Evolutionary conservation across 2,329 filamentous ascomycete genomes (phyloP), one percentile per base, ranked within the genome.

Genomic region (Apiospora hydei): DNA sequence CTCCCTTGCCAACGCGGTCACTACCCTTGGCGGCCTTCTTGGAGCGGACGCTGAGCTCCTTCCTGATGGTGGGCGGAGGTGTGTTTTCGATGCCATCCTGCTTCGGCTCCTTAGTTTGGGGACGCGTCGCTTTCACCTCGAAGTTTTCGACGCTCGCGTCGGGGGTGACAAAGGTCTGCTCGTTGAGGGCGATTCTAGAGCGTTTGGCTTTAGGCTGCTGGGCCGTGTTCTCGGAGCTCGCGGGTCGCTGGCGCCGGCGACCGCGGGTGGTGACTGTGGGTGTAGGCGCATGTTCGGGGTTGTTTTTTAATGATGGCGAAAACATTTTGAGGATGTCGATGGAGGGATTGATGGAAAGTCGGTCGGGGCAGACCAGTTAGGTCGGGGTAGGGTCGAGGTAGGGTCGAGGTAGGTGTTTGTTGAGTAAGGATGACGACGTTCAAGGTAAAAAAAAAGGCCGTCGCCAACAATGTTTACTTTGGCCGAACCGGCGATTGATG

Each of bases 161-260:
- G 53, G 88, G 86, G 72, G 87, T 88, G 74, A 84, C 79, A 79
- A 88, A 88, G 71, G 88, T 89, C 77, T 89, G 85, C 73, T 91
- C 88, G 70, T 85, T 86, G 75, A 91, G 79, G 43, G 87, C 88
- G 69, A 89, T 82, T 75, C 90, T 86, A 78, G 89, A 88, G 74
- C 90, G 87, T 83, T 92, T 92, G 16, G 89, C 87, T 81, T 91
- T 92, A 41, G 90, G 90, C 77, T 89, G 87, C 74, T 88, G 85
- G 68, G 83, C 81, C 70, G 88, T 81, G 78, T 82, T 85, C 72
- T 91, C 90, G 71, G 86, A 84, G 77, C 86, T 89, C 76, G 84
- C 80, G 69, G 89, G 89, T 72, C 90, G 88, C 80, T 90, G 89
- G 72, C 90, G 87, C 73, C 90, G 87, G 72, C 90, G 88, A 77